A percentile compares a stretch with the other conserved stretches of the same genome.
These are phyloP conservation scores for Incumbomyces delicatus DNA, from an alignment of 2,329 filamentous ascomycete genomes.

Conservation along the genomic window DNA sequence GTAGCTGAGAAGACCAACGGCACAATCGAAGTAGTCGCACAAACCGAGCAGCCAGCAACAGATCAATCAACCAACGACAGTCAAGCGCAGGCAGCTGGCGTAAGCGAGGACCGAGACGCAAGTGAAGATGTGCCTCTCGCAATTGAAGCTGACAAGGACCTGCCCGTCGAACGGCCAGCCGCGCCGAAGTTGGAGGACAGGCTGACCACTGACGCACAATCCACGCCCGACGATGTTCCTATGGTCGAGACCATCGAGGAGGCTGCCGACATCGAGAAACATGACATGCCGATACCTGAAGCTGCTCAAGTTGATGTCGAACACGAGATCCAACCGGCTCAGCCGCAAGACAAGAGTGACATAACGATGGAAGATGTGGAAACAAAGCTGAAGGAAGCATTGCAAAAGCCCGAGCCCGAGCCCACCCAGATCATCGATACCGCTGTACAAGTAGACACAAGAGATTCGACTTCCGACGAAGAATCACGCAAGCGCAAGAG, in stretches of 20 bases:
- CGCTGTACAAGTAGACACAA: not conserved
- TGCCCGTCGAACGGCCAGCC: not conserved
- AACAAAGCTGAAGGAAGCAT: not conserved
- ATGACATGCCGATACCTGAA: conserved; percentile 1
- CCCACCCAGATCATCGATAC: not conserved
- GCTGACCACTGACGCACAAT: conserved; percentile 7
- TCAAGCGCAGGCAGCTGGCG: not conserved
- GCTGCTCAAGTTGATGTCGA: not conserved
- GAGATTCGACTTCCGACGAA: conserved; percentile 26
- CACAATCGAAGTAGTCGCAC: conserved; percentile 25
- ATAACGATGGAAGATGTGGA: not conserved
- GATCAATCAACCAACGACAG: conserved; percentile 4
- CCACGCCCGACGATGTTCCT: conserved; percentile 7
- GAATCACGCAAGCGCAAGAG: conserved; percentile 58
- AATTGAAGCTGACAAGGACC: not conserved
- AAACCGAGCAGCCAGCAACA: conserved; percentile 21
- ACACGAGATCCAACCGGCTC: not conserved
- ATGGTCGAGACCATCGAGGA: conserved; percentile 13
- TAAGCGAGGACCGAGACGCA: not conserved
- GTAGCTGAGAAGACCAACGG: conserved; percentile 5
- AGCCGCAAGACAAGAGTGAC: not conserved
- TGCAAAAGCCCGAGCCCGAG: not conserved
- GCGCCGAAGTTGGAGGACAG: conserved; percentile 8
- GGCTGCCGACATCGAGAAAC: conserved; percentile 3
- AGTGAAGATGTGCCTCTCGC: not conserved